Percentiles rank a stretch among this genome's conserved stretches.
These are phyloP conservation scores for Chrysoporthe cubensis DNA, from an alignment of 2,329 filamentous ascomycete genomes.

Conservation along the genomic window DNA sequence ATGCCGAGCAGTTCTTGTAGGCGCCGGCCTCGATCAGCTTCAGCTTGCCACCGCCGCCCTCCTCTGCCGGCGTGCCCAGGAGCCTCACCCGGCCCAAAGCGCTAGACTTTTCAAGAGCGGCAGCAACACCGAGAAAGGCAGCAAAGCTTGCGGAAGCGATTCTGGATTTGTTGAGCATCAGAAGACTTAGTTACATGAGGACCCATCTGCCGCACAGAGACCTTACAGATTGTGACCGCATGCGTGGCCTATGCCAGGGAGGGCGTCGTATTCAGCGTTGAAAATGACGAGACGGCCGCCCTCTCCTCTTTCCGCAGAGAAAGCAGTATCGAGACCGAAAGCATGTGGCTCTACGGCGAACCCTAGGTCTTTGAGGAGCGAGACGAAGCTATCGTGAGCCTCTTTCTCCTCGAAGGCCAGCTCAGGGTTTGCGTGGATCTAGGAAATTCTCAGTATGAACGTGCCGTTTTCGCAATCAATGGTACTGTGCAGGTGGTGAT, in stretches of 20 bases:
- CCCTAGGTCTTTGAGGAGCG: conserved; percentile 47
- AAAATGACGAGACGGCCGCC: conserved; percentile 47
- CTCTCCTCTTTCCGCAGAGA: conserved; percentile 49
- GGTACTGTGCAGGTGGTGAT: no score
- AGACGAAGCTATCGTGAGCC: conserved; percentile 54
- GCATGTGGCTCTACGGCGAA: conserved; percentile 52
- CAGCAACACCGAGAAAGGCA: conserved; percentile 44
- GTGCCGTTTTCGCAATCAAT: no score
- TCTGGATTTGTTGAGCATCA: background rate
- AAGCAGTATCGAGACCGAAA: conserved; percentile 56
- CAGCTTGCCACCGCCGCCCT: conserved; percentile 48
- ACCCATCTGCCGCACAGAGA: background rate
- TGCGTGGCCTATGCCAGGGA: conserved; percentile 50
- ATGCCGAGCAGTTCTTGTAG: conserved; percentile 41
- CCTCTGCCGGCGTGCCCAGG: conserved; percentile 49
- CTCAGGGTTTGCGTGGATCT: conserved; percentile 52
- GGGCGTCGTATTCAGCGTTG: conserved; percentile 54
- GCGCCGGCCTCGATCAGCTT: conserved; percentile 41
- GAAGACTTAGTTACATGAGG: background rate
- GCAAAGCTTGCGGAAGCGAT: conserved; percentile 47
- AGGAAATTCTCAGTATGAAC: background rate
- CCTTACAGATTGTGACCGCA: conserved; percentile 48
- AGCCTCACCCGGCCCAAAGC: conserved; percentile 43
- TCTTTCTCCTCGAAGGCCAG: conserved; percentile 54
- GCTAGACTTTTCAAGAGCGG: conserved; percentile 37